phyloP scores from a whole-genome alignment of 2,329 filamentous ascomycete genomes.

The Zasmidium cellare region DNA sequence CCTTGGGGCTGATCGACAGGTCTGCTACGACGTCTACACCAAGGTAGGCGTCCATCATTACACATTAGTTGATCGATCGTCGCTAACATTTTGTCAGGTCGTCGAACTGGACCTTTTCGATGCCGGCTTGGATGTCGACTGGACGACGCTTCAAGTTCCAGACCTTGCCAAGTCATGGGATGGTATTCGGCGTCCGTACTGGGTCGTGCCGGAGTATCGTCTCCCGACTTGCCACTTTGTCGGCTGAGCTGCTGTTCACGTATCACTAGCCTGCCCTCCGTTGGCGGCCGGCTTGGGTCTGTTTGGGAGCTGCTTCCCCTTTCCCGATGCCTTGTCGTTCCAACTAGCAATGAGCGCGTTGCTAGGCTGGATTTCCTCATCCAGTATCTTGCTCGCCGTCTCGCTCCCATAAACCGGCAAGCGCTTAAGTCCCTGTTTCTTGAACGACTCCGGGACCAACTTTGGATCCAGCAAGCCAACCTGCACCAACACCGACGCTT shows the following conservation, averaged over 20 bases:
- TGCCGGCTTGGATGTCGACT: constrained; percentile 85
- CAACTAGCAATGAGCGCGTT: constrained; percentile 42
- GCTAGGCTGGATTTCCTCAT: constrained; percentile 41
- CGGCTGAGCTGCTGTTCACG: constrained; percentile 47
- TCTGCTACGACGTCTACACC: constrained; percentile 95
- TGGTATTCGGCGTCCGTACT: constrained; percentile 84
- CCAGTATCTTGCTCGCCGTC: constrained; percentile 43
- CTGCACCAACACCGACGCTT: constrained; percentile 59
- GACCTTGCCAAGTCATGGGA: constrained; percentile 67
- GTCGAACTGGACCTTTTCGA: constrained; percentile 89
- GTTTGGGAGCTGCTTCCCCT: constrained; percentile 17
- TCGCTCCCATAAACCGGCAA: constrained; percentile 44
- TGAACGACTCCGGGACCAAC: constrained; percentile 47
- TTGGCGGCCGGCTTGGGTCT: constrained; percentile 27
- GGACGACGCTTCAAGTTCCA: constrained; percentile 75
- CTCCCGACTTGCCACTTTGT: constrained; percentile 75
- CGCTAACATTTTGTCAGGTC: constrained; percentile 42
- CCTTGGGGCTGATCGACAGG: constrained; percentile 83
- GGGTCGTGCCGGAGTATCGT: constrained; percentile 78
- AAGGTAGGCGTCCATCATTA: constrained; percentile 50
- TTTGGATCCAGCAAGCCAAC: constrained; percentile 57
- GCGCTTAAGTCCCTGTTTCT: constrained; percentile 42
- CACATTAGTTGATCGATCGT: background rate
- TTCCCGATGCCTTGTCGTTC: constrained; percentile 21
- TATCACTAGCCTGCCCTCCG: constrained; percentile 6